Percentiles rank a stretch among this genome's conserved stretches.
These are phyloP conservation scores for Penicillium silybi DNA, from an alignment of 495 filamentous ascomycete genomes.

Conservation along the genomic window DNA sequence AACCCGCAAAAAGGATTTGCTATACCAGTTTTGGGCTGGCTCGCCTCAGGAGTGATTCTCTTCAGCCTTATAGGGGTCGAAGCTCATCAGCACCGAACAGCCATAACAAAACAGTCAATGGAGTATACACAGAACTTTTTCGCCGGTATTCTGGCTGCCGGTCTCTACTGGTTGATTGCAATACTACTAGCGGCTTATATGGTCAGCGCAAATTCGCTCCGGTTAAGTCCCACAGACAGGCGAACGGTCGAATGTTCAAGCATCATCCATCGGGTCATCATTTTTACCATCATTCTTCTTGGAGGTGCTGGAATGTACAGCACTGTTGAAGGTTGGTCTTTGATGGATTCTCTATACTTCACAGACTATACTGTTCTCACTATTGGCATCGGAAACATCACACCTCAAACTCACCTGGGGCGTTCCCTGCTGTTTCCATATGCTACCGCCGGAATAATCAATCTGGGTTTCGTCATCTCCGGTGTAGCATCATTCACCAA, in stretches of 20 bases:
- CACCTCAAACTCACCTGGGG: constrained; percentile 56
- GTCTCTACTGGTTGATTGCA: neutral
- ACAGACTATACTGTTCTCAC: constrained; percentile 78
- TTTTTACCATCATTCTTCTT: constrained; percentile 68
- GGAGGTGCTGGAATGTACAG: constrained; percentile 68
- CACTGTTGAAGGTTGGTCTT: constrained; percentile 68
- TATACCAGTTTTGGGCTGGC: constrained; percentile 48
- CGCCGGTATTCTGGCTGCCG: neutral
- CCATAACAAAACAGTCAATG: neutral
- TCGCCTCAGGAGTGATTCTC: constrained; percentile 59
- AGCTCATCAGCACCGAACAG: neutral
- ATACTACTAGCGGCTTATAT: neutral
- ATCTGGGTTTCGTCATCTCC: constrained; percentile 75
- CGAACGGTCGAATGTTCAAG: constrained; percentile 48
- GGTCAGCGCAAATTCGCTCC: neutral
- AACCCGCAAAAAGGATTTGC: constrained; percentile 20
- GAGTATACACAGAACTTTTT: neutral
- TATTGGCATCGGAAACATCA: constrained; percentile 69
- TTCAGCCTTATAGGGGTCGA: constrained; percentile 6
- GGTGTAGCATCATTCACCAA: constrained; percentile 74
- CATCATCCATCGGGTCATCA: constrained; percentile 51
- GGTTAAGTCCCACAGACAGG: neutral
- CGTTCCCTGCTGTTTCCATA: constrained; percentile 68
- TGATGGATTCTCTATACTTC: constrained; percentile 75
- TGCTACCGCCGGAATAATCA: constrained; percentile 70